A percentile compares a stretch with the other conserved stretches of the same genome.
These are phyloP conservation scores for Stevia rebaudiana DNA, from an alignment of 140 eudicot genomes.

Conservation along the genomic window DNA sequence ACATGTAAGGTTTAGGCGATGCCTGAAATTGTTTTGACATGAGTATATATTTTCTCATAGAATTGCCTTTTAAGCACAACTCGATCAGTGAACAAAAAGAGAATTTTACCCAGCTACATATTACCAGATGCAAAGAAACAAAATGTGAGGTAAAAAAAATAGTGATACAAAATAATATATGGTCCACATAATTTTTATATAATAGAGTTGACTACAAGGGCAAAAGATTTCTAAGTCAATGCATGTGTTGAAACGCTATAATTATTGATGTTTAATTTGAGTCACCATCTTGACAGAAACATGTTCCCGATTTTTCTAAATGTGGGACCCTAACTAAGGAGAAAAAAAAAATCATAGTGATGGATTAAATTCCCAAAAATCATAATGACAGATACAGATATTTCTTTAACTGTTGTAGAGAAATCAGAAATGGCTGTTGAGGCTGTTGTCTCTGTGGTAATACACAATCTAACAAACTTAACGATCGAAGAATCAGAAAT, in stretches of 20 bases:
- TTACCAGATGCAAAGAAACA: background rate
- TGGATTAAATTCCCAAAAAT: background rate
- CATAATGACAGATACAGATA: background rate
- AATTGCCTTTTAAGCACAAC: too few relatives aligned
- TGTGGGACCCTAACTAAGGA: background rate
- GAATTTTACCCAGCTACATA: background rate
- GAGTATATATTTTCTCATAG: background rate
- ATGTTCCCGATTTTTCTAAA: background rate
- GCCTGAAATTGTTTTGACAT: background rate
- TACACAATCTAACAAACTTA: constrained; percentile 37
- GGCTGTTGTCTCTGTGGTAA: constrained; percentile 32
- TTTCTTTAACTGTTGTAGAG: background rate
- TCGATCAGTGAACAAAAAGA: background rate
- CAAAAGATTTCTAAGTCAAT: constrained; percentile 2
- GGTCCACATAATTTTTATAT: background rate
- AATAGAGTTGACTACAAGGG: background rate
- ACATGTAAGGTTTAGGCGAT: too few relatives aligned
- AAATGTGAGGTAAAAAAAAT: background rate
- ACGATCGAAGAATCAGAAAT: constrained; percentile 22
- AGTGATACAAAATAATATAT: background rate
- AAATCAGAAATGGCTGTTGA: constrained; percentile 36
- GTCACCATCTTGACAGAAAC: constrained; percentile 13
- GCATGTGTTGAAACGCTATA: background rate
- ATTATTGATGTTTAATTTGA: constrained; percentile 1
- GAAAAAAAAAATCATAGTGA: background rate